Evolutionary conservation across 805 yeast genomes (phyloP).

Genomic region (Teunomyces tritomae): DNA sequence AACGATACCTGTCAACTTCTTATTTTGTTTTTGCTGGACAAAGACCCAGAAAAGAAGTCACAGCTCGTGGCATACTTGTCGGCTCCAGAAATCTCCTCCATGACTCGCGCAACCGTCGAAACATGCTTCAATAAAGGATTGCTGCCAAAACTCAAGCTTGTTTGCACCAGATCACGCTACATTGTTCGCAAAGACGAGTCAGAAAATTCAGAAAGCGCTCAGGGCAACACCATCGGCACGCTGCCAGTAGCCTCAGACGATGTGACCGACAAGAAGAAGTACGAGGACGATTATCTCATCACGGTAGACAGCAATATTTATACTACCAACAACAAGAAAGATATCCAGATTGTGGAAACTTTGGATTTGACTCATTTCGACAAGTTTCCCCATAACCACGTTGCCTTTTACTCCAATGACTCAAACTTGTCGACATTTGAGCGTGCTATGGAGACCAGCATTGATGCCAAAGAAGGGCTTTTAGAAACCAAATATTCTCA

Average conservation of each 20-base stretch:
- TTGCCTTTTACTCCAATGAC: slow-evolving; percentile 37
- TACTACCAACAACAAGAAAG: slow-evolving; percentile 24
- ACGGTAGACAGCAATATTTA: slow-evolving; percentile 30
- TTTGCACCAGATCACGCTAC: slow-evolving; percentile 29
- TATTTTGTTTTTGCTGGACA: slow-evolving; percentile 18
- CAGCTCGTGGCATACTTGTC: slow-evolving; percentile 18
- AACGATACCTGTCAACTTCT: slow-evolving; percentile 24
- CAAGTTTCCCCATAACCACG: slow-evolving; percentile 33
- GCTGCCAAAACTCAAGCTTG: slow-evolving; percentile 28
- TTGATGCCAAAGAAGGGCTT: slow-evolving; percentile 23
- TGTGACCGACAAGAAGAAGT: slow-evolving; percentile 5
- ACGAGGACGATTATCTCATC: slow-evolving; percentile 33
- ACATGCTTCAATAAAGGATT: slow-evolving; percentile 24
- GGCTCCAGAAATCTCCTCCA: slow-evolving; percentile 11
- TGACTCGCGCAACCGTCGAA: slow-evolving; percentile 31
- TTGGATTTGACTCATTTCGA: slow-evolving; percentile 14
- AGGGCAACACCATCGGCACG: background rate
- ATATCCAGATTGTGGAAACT: slow-evolving; percentile 10
- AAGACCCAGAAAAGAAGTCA: slow-evolving; percentile 1
- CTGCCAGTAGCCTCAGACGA: background rate
- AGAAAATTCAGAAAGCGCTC: background rate
- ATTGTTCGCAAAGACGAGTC: slow-evolving; percentile 23
- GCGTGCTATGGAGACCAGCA: slow-evolving; percentile 23
- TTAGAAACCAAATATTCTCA: slow-evolving; percentile 20
- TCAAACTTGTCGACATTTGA: slow-evolving; percentile 36